Conservation (phyloP, 768 basidiomycete species). For the Amanita brunnescens region DNA sequence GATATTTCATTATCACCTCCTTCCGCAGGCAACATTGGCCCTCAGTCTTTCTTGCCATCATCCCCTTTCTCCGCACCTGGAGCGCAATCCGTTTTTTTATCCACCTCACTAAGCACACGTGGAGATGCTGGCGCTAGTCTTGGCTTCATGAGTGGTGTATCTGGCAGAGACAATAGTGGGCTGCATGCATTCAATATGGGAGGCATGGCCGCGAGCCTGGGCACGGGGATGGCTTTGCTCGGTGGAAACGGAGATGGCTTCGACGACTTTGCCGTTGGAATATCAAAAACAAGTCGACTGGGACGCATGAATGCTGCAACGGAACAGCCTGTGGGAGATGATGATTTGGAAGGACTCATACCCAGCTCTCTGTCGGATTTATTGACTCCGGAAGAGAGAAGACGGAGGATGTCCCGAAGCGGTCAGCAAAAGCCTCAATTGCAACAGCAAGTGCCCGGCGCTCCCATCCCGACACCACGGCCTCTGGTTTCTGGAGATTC, state of each 20-base stretch:
- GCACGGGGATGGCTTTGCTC: slow-evolving; percentile 40
- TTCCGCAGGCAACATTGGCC: slow-evolving; percentile 16
- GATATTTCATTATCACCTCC: slow-evolving; percentile 20
- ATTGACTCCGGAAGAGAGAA: slow-evolving; percentile 81
- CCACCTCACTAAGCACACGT: slow-evolving; percentile 16
- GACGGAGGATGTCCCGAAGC: slow-evolving; percentile 73
- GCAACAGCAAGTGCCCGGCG: neutral
- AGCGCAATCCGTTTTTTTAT: slow-evolving; percentile 45
- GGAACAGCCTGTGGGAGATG: slow-evolving; percentile 53
- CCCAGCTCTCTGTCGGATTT: slow-evolving; percentile 85
- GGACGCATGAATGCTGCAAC: slow-evolving; percentile 15
- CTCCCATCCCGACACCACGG: slow-evolving; percentile 6
- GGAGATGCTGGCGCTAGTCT: neutral
- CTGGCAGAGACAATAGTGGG: slow-evolving; percentile 10
- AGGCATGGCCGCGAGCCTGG: slow-evolving; percentile 59
- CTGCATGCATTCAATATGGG: slow-evolving; percentile 21
- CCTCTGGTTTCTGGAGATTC: slow-evolving; percentile 1
- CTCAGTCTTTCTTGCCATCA: slow-evolving; percentile 33
- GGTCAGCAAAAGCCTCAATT: slow-evolving; percentile 20
- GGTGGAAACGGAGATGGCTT: slow-evolving; percentile 29
- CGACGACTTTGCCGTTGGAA: slow-evolving; percentile 20
- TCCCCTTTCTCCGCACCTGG: slow-evolving; percentile 79
- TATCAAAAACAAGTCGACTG: slow-evolving; percentile 11
- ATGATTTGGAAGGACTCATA: slow-evolving; percentile 81
- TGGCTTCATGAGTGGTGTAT: slow-evolving; percentile 1